A percentile compares a stretch with the other conserved stretches of the same genome.
phyloP scores from a whole-genome alignment of 2,329 filamentous ascomycete species.

The Alternaria alternata region DNA sequence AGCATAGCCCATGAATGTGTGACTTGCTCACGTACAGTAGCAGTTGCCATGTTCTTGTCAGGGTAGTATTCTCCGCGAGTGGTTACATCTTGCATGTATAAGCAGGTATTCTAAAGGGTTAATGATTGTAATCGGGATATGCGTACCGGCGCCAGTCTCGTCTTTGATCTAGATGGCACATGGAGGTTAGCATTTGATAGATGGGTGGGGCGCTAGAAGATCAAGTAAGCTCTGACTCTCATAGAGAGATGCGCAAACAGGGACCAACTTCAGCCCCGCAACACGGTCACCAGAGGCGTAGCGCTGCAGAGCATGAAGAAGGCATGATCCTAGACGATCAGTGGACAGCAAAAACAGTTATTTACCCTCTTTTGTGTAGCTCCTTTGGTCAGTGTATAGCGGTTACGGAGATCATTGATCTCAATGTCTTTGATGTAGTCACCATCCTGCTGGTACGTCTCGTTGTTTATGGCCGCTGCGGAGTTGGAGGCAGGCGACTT shows the following conservation, averaged over 20 bases:
- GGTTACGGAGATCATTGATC: conserved; percentile 96
- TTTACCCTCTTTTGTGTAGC: conserved; percentile 99
- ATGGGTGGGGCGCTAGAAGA: conserved; percentile 59
- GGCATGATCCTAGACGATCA: conserved; percentile 66
- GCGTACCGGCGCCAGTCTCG: conserved; percentile 99
- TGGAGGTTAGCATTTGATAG: conserved; percentile 92
- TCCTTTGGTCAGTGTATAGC: conserved; percentile 96
- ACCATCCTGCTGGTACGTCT: conserved; percentile 93
- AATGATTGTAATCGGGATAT: conserved; percentile 75
- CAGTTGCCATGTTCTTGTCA: conserved; percentile 96
- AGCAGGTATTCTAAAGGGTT: conserved; percentile 65
- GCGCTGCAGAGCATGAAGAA: conserved; percentile 37
- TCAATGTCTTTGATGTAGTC: conserved; percentile 99
- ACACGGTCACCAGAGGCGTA: conserved; percentile 63
- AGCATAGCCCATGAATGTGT: neutral
- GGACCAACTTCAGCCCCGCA: conserved; percentile 30
- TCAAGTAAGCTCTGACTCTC: conserved; percentile 58
- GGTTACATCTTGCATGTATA: conserved; percentile 89
- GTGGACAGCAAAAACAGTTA: conserved; percentile 76
- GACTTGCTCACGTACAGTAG: conserved; percentile 67
- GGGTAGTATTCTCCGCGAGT: conserved; percentile 96
- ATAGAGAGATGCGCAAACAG: conserved; percentile 47
- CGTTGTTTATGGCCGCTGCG: conserved; percentile 66
- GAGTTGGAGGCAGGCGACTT: conserved; percentile 63
- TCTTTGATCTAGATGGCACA: conserved; percentile 98